Base-by-base conservation (phyloP, 163 green algal species). In the Trebouxia gelatinosa region DNA sequence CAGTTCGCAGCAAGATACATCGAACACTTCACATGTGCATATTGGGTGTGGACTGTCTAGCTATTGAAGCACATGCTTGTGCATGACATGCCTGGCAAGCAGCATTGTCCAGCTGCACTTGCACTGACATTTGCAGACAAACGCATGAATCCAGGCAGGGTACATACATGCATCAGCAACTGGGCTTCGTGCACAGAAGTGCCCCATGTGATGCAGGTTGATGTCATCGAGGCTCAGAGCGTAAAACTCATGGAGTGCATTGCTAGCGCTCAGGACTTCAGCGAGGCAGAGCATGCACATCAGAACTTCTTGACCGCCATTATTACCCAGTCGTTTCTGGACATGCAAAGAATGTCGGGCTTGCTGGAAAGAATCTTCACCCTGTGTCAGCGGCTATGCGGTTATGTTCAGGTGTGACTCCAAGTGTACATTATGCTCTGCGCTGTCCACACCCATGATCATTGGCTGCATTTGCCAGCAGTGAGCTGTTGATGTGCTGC, bases 181-280 rank as follows among this genome's bases (percentile, higher is more conserved):
- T 13, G 13, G 9, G 43, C 43, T 23, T 54, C 43, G 9, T 54
- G 43, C 13, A 54, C 43, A 54, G 11, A 9, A 54, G 43, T 9
- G 43, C 43, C 9, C 43, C 43, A 54, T 54, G 13, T 54, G 11
- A 54, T 88, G 46, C 84, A 87, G 35, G 77, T 85, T 74, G 94
- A 92, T 66, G 92, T 98, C 38, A 90, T 96, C 21, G 91, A 94
- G 70, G 79, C 82, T 31, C 86, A 90, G 80, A 91, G 86, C 58
- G 75, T 31, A 0, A 43, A 79, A 35, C 85, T 97, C 71, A 71
- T 84, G 32, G 51, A 84, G 5, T 70, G 79, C 19, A 79, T 96
- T 9, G 78, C 71, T 0, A 61, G 79, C 21, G 89, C 90, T 17
- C 74, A 87, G 72, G 92, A 96, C 80, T 95, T 97, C 78, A 84